Evolutionary conservation across 2,329 filamentous ascomycete genomes (phyloP).

Genomic region (Coniochaeta sp.): DNA sequence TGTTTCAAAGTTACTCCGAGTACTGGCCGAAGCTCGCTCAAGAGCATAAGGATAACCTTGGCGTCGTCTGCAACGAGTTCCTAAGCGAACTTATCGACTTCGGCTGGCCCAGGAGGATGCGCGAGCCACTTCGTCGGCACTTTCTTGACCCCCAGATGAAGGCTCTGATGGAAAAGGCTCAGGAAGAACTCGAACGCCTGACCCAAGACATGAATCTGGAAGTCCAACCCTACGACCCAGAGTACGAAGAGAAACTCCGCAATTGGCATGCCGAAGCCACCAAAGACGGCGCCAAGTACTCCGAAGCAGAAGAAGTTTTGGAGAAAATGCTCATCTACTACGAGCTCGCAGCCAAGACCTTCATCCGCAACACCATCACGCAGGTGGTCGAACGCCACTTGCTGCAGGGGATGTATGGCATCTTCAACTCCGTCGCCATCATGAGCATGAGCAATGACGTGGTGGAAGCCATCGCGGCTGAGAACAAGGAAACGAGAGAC

Average conservation of each 20-base stretch:
- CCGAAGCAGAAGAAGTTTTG: conserved; percentile 43
- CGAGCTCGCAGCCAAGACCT: conserved; percentile 39
- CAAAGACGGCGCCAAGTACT: conserved; percentile 36
- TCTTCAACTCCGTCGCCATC: conserved; percentile 45
- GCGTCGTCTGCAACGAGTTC: conserved; percentile 47
- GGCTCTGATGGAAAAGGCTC: conserved; percentile 36
- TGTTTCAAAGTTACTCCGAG: conserved; percentile 45
- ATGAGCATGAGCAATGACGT: conserved; percentile 36
- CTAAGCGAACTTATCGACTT: conserved; percentile 43
- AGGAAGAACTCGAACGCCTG: conserved; percentile 36
- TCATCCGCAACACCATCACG: conserved; percentile 44
- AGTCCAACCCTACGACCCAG: conserved; percentile 45
- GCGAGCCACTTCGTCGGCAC: conserved; percentile 38
- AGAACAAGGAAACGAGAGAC: conserved; percentile 46
- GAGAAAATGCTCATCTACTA: conserved; percentile 52
- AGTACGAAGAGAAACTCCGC: conserved; percentile 44
- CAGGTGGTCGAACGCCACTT: conserved; percentile 45
- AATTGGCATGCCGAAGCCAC: conserved; percentile 36
- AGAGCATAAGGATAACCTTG: conserved; percentile 47
- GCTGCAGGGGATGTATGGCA: conserved; percentile 41
- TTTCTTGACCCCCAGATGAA: conserved; percentile 43
- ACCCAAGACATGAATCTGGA: conserved; percentile 45
- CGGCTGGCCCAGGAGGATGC: conserved; percentile 43
- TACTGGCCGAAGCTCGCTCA: conserved; percentile 44
- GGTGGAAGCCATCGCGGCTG: conserved; percentile 43